These are phyloP conservation scores for Corymbia calophylla DNA, from an alignment of 441 rosid species.

Conservation along the genomic window DNA sequence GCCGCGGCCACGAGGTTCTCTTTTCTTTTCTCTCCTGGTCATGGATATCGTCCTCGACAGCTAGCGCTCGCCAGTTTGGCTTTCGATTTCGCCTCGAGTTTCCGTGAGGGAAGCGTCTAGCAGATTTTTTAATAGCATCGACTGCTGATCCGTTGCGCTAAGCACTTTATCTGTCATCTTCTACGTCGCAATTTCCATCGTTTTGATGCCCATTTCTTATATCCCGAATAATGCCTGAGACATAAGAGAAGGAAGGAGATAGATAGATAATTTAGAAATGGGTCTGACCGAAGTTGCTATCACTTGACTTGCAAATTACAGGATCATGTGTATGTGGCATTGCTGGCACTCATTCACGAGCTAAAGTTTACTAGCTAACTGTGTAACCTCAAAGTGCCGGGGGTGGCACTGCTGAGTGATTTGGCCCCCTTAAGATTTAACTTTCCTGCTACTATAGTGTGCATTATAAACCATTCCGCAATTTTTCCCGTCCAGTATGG, in stretches of 20 bases:
- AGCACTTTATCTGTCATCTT: neutral
- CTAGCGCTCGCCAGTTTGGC: neutral
- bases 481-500: neutral
- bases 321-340: neutral
- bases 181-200: neutral
- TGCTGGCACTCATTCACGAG: neutral
- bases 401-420: neutral
- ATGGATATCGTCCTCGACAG: neutral
- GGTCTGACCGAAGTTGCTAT: neutral
- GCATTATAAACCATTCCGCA: neutral
- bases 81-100: neutral
- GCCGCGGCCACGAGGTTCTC: conserved; percentile 77
- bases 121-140: neutral
- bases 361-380: neutral
- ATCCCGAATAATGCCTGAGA: neutral
- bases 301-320: neutral
- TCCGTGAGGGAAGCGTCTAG: neutral
- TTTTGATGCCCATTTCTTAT: neutral
- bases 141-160: neutral
- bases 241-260: neutral
- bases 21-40: neutral
- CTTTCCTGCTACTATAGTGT: neutral
- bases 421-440: neutral
- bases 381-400: neutral
- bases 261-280: neutral